Evolutionary conservation across 1,139 yeast species (phyloP), one percentile per base, ranked within the genome.

Genomic region (Pichia sp.): DNA sequence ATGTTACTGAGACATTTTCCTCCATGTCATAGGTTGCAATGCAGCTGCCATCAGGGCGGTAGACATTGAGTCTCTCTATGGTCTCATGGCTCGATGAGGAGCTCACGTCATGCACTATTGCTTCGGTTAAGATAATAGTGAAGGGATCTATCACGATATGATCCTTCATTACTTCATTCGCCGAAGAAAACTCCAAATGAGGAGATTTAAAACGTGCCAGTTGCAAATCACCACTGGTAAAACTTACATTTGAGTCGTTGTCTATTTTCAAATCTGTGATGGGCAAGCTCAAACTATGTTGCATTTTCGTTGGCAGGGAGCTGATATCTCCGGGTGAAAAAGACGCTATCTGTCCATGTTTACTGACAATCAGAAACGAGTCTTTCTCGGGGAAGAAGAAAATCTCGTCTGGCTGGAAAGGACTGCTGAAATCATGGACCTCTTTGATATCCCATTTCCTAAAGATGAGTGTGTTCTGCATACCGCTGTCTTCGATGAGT

Each of bases 1-100:
- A 10, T 4, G 29, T 34, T 8, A 50, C 55, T 13, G n/a, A 50
- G 4, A 44, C 34, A 34, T 46, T 26, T 7, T 47, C 48, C 7
- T 55, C 57, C 29, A 55, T 40, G 32, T 53, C 56, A 46, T 53
- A 55, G 5, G 50, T 26, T 2, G 56, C 46, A n/a, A 47, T 15
- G 15, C 5, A 15, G 1, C 45, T 23, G 29, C 46, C 41, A 30
- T 45, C 13, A 13, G 15, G 7, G 8, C 8, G 11, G 38, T 34
- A 49, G 13, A 49, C 30, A 30, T 52, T 46, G 6, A 54, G 16
- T 49, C 29, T 52, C 40, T 42, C 45, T 7, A 10, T 15, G 5
- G 40, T 52, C 8, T 40, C 34, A 23, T 16, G 26, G 49, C 41
- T 31, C 5, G 44, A 36, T 30, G 11, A 13, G 10, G 43, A 13